phyloP scores from a whole-genome alignment of 441 rosid genomes.

The Aquilaria agallochum region DNA sequence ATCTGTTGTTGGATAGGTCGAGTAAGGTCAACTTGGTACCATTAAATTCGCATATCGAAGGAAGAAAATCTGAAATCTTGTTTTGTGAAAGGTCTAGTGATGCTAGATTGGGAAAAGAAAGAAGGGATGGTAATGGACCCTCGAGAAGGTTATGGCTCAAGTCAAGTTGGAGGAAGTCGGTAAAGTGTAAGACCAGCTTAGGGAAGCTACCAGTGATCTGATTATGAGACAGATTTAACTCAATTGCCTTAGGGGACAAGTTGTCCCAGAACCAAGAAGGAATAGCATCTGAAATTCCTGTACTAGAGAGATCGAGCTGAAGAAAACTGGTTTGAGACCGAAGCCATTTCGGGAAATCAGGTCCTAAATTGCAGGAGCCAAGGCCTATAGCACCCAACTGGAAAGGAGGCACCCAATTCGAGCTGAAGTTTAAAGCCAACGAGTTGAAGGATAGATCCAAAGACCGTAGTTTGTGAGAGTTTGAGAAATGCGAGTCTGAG shows the following conservation, averaged over 20 bases:
- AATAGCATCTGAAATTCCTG: slow-evolving; percentile 8
- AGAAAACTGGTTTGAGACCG: background rate
- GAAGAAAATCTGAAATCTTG: slow-evolving; percentile 13
- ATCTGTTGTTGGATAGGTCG: background rate
- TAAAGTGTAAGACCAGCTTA: too few relatives aligned
- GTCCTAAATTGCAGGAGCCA: slow-evolving; percentile 5
- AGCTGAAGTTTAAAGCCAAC: background rate
- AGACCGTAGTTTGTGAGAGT: background rate
- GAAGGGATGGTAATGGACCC: background rate
- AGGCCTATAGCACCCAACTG: background rate
- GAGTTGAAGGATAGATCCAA: background rate
- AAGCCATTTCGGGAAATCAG: slow-evolving; percentile 11
- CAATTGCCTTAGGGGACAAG: background rate
- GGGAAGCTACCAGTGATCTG: slow-evolving; percentile 4
- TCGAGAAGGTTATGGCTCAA: slow-evolving; percentile 10
- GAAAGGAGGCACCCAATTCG: slow-evolving; percentile 16
- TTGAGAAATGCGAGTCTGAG: background rate
- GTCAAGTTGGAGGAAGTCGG: slow-evolving; percentile 1
- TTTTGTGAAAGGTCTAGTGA: slow-evolving; percentile 14
- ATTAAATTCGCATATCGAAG: background rate
- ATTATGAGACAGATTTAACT: slow-evolving; percentile 6
- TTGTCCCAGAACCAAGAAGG: slow-evolving; percentile 14
- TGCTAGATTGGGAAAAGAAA: background rate
- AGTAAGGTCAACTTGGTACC: background rate
- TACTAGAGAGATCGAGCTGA: slow-evolving; percentile 9